phyloP scores from a whole-genome alignment of 345 rosid genomes.

The Acer saccharum region DNA sequence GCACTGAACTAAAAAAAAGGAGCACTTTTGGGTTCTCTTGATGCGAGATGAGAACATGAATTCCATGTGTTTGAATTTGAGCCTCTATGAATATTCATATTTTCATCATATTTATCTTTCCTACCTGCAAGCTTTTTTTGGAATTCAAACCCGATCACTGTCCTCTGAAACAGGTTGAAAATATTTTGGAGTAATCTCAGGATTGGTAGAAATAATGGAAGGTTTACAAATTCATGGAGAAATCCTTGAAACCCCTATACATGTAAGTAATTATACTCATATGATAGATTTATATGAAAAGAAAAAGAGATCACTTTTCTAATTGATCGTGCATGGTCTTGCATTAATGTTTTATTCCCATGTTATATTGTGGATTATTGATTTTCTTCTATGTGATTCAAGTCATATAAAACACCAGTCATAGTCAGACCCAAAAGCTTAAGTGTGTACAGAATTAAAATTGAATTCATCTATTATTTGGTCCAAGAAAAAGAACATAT shows the following conservation, averaged over 20 bases:
- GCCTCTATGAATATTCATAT: background rate
- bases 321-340: background rate
- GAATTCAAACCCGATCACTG: background rate
- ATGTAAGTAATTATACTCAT: conserved; percentile 33
- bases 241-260: conserved; percentile 22
- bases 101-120: background rate
- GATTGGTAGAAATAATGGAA: conserved; percentile 42
- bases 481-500: background rate
- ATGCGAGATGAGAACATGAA: background rate
- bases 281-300: conserved; percentile 11
- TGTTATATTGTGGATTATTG: background rate
- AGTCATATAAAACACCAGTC: background rate
- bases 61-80: conserved; percentile 3
- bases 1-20: background rate
- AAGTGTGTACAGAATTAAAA: background rate
- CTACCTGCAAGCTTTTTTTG: background rate
- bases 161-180: background rate
- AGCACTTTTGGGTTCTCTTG: background rate
- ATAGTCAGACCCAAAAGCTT: background rate
- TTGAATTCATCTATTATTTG: background rate
- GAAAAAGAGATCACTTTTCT: background rate
- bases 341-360: background rate
- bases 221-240: conserved; percentile 32
- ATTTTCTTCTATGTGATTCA: conserved; percentile 6
- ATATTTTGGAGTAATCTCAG: conserved; percentile 7